phyloP scores from a whole-genome alignment of 2,329 filamentous ascomycete genomes.

The Plenodomus tracheiphilus region DNA sequence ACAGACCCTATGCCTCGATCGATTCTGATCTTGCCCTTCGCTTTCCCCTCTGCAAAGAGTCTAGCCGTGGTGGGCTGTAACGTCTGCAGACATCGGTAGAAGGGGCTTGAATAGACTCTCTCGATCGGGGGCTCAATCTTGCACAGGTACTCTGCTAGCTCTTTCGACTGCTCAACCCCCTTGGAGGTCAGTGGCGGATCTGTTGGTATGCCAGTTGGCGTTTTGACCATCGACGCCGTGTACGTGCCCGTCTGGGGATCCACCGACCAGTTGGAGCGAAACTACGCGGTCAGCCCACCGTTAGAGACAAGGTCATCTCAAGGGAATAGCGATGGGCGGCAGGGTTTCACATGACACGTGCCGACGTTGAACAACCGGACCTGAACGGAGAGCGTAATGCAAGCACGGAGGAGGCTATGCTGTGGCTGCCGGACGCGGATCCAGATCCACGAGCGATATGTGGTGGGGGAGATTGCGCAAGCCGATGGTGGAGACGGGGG shows the following conservation, averaged over 20 bases:
- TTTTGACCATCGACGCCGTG: slow-evolving; percentile 62
- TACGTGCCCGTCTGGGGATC: slow-evolving; percentile 81
- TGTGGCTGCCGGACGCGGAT: slow-evolving; percentile 11
- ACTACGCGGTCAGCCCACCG: slow-evolving; percentile 52
- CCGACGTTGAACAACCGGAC: slow-evolving; percentile 6
- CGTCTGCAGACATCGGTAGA: slow-evolving; percentile 47
- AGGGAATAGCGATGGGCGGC: slow-evolving; percentile 9
- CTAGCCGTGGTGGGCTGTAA: slow-evolving; percentile 44
- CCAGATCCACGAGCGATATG: slow-evolving; percentile 7
- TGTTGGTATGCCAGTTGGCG: slow-evolving; percentile 83
- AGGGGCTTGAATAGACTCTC: slow-evolving; percentile 66
- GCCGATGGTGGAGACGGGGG: neutral
- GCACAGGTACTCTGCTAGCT: slow-evolving; percentile 70
- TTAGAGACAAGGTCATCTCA: slow-evolving; percentile 23
- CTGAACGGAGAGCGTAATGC: slow-evolving; percentile 6
- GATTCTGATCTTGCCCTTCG: slow-evolving; percentile 50
- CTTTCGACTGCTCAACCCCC: slow-evolving; percentile 78
- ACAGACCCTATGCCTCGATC: slow-evolving; percentile 58
- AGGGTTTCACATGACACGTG: slow-evolving; percentile 9
- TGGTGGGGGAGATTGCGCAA: slow-evolving; percentile 6
- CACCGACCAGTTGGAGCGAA: slow-evolving; percentile 87
- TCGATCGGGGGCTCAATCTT: slow-evolving; percentile 69
- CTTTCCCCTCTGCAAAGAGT: slow-evolving; percentile 33
- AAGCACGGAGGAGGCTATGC: slow-evolving; percentile 6
- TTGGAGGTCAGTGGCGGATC: slow-evolving; percentile 88